Evolutionary conservation across 1,284 basidiomycete genomes (phyloP).

Genomic region (Microbotryomycetes sp.): DNA sequence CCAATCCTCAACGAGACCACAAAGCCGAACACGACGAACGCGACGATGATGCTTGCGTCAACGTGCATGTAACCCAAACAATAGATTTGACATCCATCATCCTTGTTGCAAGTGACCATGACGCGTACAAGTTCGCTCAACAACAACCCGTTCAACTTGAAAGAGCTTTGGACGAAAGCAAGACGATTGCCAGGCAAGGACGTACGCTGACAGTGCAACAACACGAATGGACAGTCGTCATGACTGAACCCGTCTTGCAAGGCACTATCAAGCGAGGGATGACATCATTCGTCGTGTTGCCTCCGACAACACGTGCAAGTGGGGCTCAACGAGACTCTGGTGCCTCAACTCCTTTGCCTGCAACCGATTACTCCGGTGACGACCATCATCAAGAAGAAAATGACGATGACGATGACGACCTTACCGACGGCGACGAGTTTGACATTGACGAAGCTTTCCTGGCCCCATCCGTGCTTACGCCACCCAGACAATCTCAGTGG

Average conservation of each 20-base stretch:
- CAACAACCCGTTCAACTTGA: conserved; percentile 1
- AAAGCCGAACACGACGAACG: not conserved
- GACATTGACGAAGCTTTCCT: conserved; percentile 69
- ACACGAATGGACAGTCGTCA: conserved; percentile 40
- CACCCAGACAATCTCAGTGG: conserved; percentile 19
- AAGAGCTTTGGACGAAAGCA: conserved; percentile 7
- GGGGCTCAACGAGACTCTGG: conserved; percentile 17
- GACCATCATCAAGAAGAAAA: not conserved
- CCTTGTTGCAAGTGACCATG: conserved; percentile 37
- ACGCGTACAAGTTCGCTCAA: conserved; percentile 24
- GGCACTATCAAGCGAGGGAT: conserved; percentile 52
- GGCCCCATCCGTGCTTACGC: conserved; percentile 48
- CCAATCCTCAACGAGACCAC: not conserved
- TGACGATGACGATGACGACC: conserved; percentile 25
- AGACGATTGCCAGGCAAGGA: conserved; percentile 32
- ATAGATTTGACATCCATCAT: conserved; percentile 40
- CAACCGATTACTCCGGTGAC: too few relatives aligned
- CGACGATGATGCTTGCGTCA: conserved; percentile 7
- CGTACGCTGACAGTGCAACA: conserved; percentile 3
- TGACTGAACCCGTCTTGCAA: conserved; percentile 62
- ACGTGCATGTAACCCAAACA: conserved; percentile 36
- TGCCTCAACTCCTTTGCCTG: conserved; percentile 10
- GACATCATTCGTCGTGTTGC: conserved; percentile 58
- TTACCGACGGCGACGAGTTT: conserved; percentile 43
- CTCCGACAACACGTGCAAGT: conserved; percentile 34